Evolutionary conservation across 805 yeast species (phyloP).

Genomic region (Candida endomychidarum): DNA sequence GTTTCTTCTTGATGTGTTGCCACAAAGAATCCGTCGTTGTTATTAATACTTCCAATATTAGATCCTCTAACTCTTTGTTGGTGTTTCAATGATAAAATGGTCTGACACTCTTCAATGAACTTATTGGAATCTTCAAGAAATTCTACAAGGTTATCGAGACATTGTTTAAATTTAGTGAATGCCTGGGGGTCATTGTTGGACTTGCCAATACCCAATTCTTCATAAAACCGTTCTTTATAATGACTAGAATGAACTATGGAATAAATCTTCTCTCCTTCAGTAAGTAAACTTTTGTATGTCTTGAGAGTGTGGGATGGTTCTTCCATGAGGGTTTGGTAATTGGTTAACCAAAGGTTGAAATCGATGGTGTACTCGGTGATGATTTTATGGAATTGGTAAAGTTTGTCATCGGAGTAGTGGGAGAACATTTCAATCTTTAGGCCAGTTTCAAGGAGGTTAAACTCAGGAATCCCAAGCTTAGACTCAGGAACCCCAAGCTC

Average conservation of each 20-base stretch:
- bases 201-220: conserved; percentile 8
- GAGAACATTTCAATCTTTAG: conserved; percentile 44
- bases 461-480: too few species aligned
- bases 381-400: conserved; percentile 36
- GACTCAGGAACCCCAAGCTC: too few species aligned
- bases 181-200: too few species aligned
- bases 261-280: conserved; percentile 55
- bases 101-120: conserved; percentile 58
- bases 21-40: conserved; percentile 14
- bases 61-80: conserved; percentile 47
- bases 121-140: conserved; percentile 46
- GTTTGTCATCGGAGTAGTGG: conserved; percentile 52
- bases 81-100: conserved; percentile 50
- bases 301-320: conserved; percentile 49
- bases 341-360: conserved; percentile 51
- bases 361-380: conserved; percentile 45
- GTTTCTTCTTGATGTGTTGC: conserved; percentile 6
- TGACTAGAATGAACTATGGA: background rate
- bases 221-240: background rate
- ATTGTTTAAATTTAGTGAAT: background rate
- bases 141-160: conserved; percentile 25
- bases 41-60: conserved; percentile 2
- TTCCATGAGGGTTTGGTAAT: conserved; percentile 41
- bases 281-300: conserved; percentile 40
- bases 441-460: too few species aligned